These are phyloP conservation scores for Clavariopsis aquatica DNA, from an alignment of 495 filamentous ascomycete species.

Conservation along the genomic window DNA sequence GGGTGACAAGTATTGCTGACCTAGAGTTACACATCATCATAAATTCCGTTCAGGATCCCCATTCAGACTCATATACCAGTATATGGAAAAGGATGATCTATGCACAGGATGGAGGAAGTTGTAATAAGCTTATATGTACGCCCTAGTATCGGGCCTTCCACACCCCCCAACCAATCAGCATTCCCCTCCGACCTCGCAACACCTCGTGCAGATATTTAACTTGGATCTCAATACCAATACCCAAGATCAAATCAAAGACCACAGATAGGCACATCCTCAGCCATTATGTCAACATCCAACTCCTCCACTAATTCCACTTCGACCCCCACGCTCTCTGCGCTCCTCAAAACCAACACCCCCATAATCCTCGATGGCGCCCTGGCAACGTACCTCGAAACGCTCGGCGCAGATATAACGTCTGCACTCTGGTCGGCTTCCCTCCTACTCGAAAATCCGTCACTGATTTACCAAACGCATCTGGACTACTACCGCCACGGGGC, in stretches of 20 bases:
- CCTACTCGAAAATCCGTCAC: conserved; percentile 32
- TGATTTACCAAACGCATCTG: conserved; percentile 39
- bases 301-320: not conserved
- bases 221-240: not conserved
- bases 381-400: conserved; percentile 42
- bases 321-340: conserved; percentile 9
- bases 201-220: not conserved
- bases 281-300: not conserved
- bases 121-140: not conserved
- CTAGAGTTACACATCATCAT: too few species aligned
- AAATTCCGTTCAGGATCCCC: too few species aligned
- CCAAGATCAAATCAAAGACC: not conserved
- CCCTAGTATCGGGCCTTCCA: not conserved
- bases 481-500: conserved; percentile 43
- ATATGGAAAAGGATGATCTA: too few species aligned
- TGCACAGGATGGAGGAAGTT: not conserved
- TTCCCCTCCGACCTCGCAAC: not conserved
- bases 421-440: conserved; percentile 42
- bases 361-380: conserved; percentile 43
- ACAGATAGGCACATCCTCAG: not conserved
- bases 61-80: too few species aligned
- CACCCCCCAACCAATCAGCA: not conserved
- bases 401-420: conserved; percentile 37
- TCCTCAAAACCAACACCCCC: conserved; percentile 4
- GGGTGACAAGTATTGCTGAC: too few species aligned